Base-by-base conservation (phyloP, 202 grass and related monocot species). In the Schoenoplectus triqueter region DNA sequence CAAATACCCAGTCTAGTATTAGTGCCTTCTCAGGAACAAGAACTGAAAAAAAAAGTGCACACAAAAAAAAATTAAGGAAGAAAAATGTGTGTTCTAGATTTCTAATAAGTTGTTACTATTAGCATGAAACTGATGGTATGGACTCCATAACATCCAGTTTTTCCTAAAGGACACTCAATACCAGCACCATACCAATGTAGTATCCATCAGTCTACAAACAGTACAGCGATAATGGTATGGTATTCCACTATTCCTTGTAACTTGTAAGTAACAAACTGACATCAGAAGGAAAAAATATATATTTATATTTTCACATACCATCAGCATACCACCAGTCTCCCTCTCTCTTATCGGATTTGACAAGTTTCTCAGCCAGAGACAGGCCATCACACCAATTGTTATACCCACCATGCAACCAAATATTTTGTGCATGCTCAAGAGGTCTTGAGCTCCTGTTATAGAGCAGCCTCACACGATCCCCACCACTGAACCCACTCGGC, bases 401-500 rank as follows among this genome's bases (percentile, higher is more conserved):
- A 86, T 92, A 90, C 77, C 91, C 88, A 73, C 96, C 96, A 86
- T 99, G 96, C 86, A 99, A 83, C 93, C 93, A 99, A 73, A 99
- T 91, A 59, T 94, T 87, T 80, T 83, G 86, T 77, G 87, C 78
- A 94, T 94, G 87, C 65, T 86, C 89, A 63, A 95, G 87, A 7
- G 93, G 86, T 46, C 91, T 72, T 2, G 90, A 89, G 84, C 87
- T 95, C 87, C 87, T 85, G 73, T 99, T 89, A 85, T 99, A 95
- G 85, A 91, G 94, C 14, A 98, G 86, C 89, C 61, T 92, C 77
- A 95, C 75, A 54, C 64, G 89, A 65, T 98, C 90, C 39, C 96
- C 93, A 19, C 79, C 90, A 91, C 67, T 95, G 49, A 94, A 98
- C 55, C 73, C 82, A 69, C 31, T 86, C 84, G 93, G 91, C 77